Conservation (phyloP, 23 red algal species). For the Gracilariopsis chorda region DNA sequence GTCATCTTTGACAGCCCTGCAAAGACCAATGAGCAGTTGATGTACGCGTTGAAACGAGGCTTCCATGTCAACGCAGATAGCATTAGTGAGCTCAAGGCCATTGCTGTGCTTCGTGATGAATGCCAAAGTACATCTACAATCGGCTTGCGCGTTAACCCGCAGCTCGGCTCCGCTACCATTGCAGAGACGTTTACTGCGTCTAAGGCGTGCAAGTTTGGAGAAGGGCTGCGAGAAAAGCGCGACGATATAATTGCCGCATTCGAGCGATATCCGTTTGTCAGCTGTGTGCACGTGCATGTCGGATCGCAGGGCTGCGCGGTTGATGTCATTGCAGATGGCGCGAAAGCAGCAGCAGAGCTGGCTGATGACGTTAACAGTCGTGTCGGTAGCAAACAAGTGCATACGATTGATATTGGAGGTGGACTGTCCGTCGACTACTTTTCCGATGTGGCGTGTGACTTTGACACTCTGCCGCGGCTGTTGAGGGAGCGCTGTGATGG, state of each 20-base stretch:
- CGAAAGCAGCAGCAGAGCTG: constrained; percentile 33
- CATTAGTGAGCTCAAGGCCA: constrained; percentile 52
- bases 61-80: constrained; percentile 70
- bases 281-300: constrained; percentile 72
- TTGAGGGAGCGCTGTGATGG: constrained; percentile 12
- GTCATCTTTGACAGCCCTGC: constrained; percentile 81
- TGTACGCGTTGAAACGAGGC: constrained; percentile 5
- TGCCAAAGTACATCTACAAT: neutral
- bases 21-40: constrained; percentile 64
- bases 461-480: constrained; percentile 15
- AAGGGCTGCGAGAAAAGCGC: constrained; percentile 48
- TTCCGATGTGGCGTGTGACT: constrained; percentile 27
- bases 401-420: constrained; percentile 73
- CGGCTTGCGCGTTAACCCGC: constrained; percentile 77
- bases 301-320: constrained; percentile 67
- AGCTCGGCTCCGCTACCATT: constrained; percentile 63
- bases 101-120: constrained; percentile 5
- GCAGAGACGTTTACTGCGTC: constrained; percentile 68
- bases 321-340: constrained; percentile 32
- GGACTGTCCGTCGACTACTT: constrained; percentile 78
- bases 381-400: neutral
- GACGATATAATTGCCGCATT: constrained; percentile 42
- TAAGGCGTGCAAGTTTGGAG: constrained; percentile 72
- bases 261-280: constrained; percentile 28
- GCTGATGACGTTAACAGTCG: constrained; percentile 40